A percentile compares a stretch with the other conserved stretches of the same genome.
These are phyloP conservation scores for Telopea speciosissima DNA, from an alignment of 177 flowering plant genomes.

Conservation along the genomic window DNA sequence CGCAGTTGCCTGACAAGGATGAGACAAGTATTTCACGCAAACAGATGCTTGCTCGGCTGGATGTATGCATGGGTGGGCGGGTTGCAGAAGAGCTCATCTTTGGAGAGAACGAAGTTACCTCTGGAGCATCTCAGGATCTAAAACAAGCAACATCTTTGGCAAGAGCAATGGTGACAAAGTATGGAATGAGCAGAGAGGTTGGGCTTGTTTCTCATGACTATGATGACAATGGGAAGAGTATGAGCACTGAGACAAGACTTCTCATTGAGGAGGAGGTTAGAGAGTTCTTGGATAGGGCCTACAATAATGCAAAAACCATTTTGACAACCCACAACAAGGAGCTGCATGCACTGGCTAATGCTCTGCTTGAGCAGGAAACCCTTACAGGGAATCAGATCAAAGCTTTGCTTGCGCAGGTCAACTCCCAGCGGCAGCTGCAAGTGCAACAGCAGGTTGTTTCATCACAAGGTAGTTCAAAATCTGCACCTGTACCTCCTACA, in stretches of 20 bases:
- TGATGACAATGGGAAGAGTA: conserved; percentile 81
- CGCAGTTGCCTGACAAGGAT: conserved; percentile 73
- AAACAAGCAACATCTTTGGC: conserved; percentile 84
- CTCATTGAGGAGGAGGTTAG: conserved; percentile 83
- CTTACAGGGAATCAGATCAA: conserved; percentile 54
- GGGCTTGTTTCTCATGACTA: conserved; percentile 79
- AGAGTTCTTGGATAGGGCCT: conserved; percentile 63
- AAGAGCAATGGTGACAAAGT: conserved; percentile 87
- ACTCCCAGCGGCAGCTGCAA: conserved; percentile 41
- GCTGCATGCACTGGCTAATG: conserved; percentile 48
- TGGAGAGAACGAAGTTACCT: conserved; percentile 86
- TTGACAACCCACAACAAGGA: conserved; percentile 70
- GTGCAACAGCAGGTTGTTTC: conserved; percentile 34
- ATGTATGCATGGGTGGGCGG: conserved; percentile 95
- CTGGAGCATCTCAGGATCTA: conserved; percentile 87
- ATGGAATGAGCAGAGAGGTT: conserved; percentile 85
- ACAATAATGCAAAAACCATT: conserved; percentile 80
- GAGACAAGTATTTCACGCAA: conserved; percentile 47
- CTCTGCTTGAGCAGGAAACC: conserved; percentile 79
- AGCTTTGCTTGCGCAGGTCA: conserved; percentile 51
- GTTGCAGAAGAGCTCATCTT: conserved; percentile 97
- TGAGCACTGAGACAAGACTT: conserved; percentile 94
- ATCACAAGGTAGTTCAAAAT: conserved; percentile 38
- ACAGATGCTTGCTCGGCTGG: conserved; percentile 51
- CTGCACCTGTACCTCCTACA: conserved; percentile 47